Evolutionary conservation across 805 yeast genomes (phyloP), one percentile per base, ranked within the genome.

Genomic region (Tetrapisispora phaffii): DNA sequence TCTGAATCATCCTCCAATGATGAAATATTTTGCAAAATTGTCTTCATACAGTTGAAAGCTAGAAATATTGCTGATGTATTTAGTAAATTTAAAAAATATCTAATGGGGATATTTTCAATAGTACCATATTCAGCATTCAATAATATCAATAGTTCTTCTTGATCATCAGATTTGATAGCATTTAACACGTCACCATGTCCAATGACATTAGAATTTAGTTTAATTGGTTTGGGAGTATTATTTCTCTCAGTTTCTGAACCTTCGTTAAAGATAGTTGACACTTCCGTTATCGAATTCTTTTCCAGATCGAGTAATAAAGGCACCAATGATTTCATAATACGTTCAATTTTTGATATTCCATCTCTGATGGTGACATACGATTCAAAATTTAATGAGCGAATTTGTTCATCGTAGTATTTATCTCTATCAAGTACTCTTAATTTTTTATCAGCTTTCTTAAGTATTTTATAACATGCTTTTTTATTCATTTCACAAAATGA

Each of bases 401-500:
- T 82, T 93, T 55, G 82, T 78, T 10, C 75, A 24, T 73, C 62
- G 45, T 87, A 66, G 52, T 77, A 81, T n/a, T 71, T 61, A 22
- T 68, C 66, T 54, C 80, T 83, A 41, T 75, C 74, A 44, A 64
- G 61, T 6, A 36, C 4, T 7, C 84, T 83, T 23, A 76, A 69
- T 61, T 87, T 87, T 68, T 90, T 90, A 63, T 90, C 97, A 54
- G 89, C 71, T 58, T 89, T 89, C 67, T 89, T 89, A 58, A 90
- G 70, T 51, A 90, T 90, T 67, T 89, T 89, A 44, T 80, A 75
- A 54, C 88, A 85, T 0, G 96, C 97, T 49, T 94, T 79, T 58
- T 83, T 85, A 69, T 89, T 89, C 55, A 89, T 76, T 58, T 90
- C 97, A 21, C 94, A 94, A 62, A 77, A 89, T 96, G 97, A 90